Base-by-base conservation (phyloP, 2,329 filamentous ascomycete species). In the Monosporascus sp. region DNA sequence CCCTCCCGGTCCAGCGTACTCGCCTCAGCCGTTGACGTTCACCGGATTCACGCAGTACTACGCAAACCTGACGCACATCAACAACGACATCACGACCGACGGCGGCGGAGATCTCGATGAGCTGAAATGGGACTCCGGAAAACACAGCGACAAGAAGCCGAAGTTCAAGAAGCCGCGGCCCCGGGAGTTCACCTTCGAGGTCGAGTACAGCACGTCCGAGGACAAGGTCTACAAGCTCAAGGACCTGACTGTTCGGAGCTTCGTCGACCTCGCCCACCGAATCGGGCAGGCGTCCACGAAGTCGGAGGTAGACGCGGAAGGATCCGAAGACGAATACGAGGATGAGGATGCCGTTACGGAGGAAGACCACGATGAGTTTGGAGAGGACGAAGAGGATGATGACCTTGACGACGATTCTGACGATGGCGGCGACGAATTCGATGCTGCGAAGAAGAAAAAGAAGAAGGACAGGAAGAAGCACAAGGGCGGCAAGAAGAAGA, bases 41-140 rank as follows among this genome's bases (percentile, higher is more conserved):
- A 78, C 87, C 3, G 84, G 89, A 5, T 97, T 90, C 69, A 90
- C 84, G 4, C 94, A 99, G 64, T 97, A 95, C 70, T 97, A 84
- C 69, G 91, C 93, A 55, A 99, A 99, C 68, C 74, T 99, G n/a
- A 97, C 93, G 0, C 74, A 83, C 54, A 86, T 96, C 71, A 95
- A 97, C 72, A 89, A 91, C 61, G 82, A 88, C 54, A 78, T 84
- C 47, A 64, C 70, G 18, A 64, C 68, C 9, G 69, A 68, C 6
- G 53, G 61, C 15, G 48, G 53, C 7, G 57, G 55, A 14, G 31
- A 34, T 2, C 58, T 70, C 6, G 64, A 68, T 3, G 57, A 64
- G 3, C 53, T 62, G n/a, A 77, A 75, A 56, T 88, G 86, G 84
- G 81, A 82, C 37, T 74, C 83, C 53, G 85, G 85, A 51, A 85